These are phyloP conservation scores for Triticum monococcum DNA, from an alignment of 176 grass and related monocot genomes.

Conservation along the genomic window DNA sequence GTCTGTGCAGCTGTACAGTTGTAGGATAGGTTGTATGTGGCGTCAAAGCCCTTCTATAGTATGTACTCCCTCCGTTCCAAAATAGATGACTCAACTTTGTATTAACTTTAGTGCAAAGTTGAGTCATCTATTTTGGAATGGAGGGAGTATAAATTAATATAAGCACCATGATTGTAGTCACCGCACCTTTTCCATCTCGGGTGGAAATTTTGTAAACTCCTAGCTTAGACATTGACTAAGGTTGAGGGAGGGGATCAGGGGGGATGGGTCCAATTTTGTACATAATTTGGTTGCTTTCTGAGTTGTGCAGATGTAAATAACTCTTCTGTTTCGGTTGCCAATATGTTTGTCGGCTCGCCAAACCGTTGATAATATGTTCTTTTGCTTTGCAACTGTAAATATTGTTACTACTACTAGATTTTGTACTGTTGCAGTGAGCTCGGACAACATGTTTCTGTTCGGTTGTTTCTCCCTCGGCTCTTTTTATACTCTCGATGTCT, in stretches of 20 bases:
- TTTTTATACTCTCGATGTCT: not conserved
- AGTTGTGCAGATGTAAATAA: constrained; percentile 33
- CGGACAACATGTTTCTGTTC: not conserved
- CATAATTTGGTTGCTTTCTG: constrained; percentile 25
- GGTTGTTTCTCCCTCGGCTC: not conserved
- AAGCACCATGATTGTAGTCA: constrained; percentile 29
- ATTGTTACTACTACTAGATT: constrained; percentile 11
- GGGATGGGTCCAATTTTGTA: constrained; percentile 9
- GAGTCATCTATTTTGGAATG: no score
- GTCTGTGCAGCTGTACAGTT: constrained; percentile 37
- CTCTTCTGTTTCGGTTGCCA: not conserved
- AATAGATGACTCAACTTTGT: no score
- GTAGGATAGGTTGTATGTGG: constrained; percentile 40
- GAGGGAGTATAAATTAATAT: constrained; percentile 22
- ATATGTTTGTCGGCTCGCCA: not conserved
- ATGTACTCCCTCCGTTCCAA: not conserved
- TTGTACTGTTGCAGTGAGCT: constrained; percentile 7
- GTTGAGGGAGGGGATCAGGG: not conserved
- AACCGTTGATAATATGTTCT: not conserved
- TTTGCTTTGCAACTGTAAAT: constrained; percentile 31
- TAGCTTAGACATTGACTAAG: constrained; percentile 6
- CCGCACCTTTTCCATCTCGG: not conserved
- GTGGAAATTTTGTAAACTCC: constrained; percentile 41
- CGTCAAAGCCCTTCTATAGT: constrained; percentile 15
- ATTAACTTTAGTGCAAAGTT: no score